Base-by-base conservation (phyloP, 2,329 filamentous ascomycete species). In the Penicillium sp. region DNA sequence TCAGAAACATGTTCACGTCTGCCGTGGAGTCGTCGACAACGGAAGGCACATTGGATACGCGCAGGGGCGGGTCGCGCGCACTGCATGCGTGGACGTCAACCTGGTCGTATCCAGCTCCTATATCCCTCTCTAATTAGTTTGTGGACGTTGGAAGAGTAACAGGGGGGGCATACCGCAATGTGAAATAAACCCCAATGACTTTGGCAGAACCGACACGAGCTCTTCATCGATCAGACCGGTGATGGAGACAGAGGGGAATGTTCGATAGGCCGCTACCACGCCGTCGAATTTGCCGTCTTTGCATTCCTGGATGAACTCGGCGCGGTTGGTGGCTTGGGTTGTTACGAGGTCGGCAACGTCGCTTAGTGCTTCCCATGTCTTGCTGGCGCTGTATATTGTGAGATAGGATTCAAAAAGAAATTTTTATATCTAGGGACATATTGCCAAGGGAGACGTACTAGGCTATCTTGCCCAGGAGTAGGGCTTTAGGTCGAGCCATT, bases 51-150 rank as follows among this genome's bases (percentile, higher is more conserved):
- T 95, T 94, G 61, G 89, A 91, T 33, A 96, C 88, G 43, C 77
- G 80, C 61, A 95, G 81, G 3, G 74, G 72, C 2, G 73, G 72
- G 23, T 78, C 77, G 53, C 83, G 84, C 1, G 78, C 77, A 9
- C 84, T 87, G 77, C 89, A 93, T 40, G 88, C 87, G 47, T 81
- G 70, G 8, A 92, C 79, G 70, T 92, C 86, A 61, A 95, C 79
- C 70, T 91, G 87, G 71, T 96, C 91, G 73, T 96, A 96, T 38
- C 91, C 91, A 56, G 91, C 89, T 60, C 89, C 86, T 88, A 59
- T 18, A 33, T 59, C 45, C 26, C 18, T 24, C 7, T 9, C 14
- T 23, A 8, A 23, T 52, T 35, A 43, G 49, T 16, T 16, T 7
- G 5, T 23, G 12, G 11, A n/a, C 3, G 11, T 5, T 24, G 20